phyloP scores from a whole-genome alignment of 768 basidiomycete species.

The Termitomyces titanicus region DNA sequence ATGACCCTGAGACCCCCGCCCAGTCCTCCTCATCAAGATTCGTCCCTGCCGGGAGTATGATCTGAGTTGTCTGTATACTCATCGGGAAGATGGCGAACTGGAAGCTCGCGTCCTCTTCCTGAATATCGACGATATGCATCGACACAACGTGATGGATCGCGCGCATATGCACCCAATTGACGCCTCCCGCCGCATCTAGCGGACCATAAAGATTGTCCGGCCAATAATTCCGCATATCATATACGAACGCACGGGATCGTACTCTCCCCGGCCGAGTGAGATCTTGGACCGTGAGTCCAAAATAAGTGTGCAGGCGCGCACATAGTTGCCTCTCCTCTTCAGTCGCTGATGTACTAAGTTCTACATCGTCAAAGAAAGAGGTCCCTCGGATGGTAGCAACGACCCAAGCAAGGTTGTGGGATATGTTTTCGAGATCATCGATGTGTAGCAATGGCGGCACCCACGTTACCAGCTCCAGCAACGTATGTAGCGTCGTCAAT shows the following conservation, averaged over 20 bases:
- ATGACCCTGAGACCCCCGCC: constrained; percentile 56
- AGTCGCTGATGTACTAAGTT: constrained; percentile 12
- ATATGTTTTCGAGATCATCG: constrained; percentile 26
- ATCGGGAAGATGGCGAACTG: constrained; percentile 40
- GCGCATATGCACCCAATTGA: constrained; percentile 61
- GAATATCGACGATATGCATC: constrained; percentile 44
- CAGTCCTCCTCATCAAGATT: constrained; percentile 43
- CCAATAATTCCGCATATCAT: constrained; percentile 56
- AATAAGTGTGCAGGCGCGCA: constrained; percentile 51
- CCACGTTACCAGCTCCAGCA: constrained; percentile 45
- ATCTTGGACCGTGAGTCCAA: constrained; percentile 51
- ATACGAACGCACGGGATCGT: constrained; percentile 52
- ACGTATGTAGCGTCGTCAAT: constrained; percentile 37
- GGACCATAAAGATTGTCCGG: constrained; percentile 54
- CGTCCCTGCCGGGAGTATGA: constrained; percentile 35
- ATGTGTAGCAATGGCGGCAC: constrained; percentile 31
- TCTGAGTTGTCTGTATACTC: constrained; percentile 53
- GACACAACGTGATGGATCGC: constrained; percentile 54
- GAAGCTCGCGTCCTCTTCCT: constrained; percentile 28
- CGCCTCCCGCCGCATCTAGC: constrained; percentile 40
- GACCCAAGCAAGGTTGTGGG: constrained; percentile 52
- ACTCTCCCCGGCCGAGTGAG: constrained; percentile 26
- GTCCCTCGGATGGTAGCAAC: constrained; percentile 38
- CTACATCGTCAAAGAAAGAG: constrained; percentile 38
- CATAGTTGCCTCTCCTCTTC: constrained; percentile 42